Evolutionary conservation across 2,329 filamentous ascomycete genomes (phyloP), one percentile per base, ranked within the genome.

Genomic region (Exophiala dermatitidis): DNA sequence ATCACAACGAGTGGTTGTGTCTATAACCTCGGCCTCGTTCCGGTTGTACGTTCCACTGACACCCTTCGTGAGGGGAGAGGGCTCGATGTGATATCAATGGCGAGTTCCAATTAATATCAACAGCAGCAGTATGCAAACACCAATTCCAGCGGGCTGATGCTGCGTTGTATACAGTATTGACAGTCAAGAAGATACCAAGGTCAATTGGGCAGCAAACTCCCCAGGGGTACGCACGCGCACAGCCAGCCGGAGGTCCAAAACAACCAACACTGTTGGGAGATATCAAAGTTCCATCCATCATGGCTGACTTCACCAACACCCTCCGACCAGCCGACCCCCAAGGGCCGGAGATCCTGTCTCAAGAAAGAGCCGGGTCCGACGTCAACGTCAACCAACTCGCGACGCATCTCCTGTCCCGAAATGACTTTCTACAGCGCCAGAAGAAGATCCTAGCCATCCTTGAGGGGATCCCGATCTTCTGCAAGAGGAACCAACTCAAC

Each of bases 401-500:
- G 26, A 57, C 67, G 3, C 74, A 78, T 56, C 65, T 79, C 0
- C 67, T 79, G 1, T 69, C 67, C 3, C 65, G 70, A 8, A 69
- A 77, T 64, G 72, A 70, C 42, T 79, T 78, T 51, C 67, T 78
- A 5, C 63, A 71, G 38, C 68, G 74, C 28, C 77, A 79, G 63
- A 63, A 70, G 12, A 71, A 71, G 31, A 69, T 79, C 4, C 62
- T 78, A 1, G 63, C 66, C 3, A 67, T 77, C 3, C 54, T 79
- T 41, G 67, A 72, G 48, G 67, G 67, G 19, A 74, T 79, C 42
- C 71, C 70, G n/a, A 64, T 79, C 5, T 74, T 78, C 63, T 68
- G 66, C 36, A 79, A 79, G 60, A 66, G 68, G 36, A 74, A 74
- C 56, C 75, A 77, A 58, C 65, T 73, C 56, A 78, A 79, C 53